Conservation (phyloP, 257 asterid species). For the Solanum clarkiae region DNA sequence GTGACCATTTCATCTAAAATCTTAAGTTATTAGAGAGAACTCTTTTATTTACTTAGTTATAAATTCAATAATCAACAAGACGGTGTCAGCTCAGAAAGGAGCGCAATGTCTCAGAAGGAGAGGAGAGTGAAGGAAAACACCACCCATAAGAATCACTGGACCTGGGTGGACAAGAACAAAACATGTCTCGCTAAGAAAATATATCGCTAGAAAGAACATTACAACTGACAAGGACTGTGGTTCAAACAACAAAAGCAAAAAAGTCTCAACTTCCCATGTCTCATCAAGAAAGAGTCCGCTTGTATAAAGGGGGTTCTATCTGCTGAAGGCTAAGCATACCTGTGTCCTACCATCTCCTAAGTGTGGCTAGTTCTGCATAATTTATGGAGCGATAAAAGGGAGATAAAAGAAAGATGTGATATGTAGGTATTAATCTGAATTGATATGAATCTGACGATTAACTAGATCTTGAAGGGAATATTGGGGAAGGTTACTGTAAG, state of each 20-base stretch:
- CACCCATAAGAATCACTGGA: not conserved
- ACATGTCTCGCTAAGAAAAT: not conserved
- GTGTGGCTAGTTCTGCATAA: not conserved
- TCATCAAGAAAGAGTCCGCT: too few relatives aligned
- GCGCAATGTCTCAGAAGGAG: not conserved
- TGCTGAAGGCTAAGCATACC: not conserved
- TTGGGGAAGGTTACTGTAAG: not conserved
- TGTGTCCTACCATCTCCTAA: not conserved
- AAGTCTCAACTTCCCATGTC: not conserved
- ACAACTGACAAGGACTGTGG: not conserved
- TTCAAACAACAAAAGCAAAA: not conserved
- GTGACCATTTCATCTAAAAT: not conserved
- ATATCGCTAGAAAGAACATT: not conserved
- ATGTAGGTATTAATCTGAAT: not conserved
- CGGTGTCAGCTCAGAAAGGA: not conserved
- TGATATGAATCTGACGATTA: not conserved
- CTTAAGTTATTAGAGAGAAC: not conserved
- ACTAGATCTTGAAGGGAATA: not conserved
- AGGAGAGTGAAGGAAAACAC: not conserved
- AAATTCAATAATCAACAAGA: not conserved
- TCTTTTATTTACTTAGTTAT: not conserved
- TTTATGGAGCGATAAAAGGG: not conserved
- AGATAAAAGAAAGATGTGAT: not conserved
- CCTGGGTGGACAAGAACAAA: not conserved
- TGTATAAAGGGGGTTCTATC: not conserved